phyloP scores from a whole-genome alignment of 768 basidiomycete species.

The Termitomyces bulborhizus region DNA sequence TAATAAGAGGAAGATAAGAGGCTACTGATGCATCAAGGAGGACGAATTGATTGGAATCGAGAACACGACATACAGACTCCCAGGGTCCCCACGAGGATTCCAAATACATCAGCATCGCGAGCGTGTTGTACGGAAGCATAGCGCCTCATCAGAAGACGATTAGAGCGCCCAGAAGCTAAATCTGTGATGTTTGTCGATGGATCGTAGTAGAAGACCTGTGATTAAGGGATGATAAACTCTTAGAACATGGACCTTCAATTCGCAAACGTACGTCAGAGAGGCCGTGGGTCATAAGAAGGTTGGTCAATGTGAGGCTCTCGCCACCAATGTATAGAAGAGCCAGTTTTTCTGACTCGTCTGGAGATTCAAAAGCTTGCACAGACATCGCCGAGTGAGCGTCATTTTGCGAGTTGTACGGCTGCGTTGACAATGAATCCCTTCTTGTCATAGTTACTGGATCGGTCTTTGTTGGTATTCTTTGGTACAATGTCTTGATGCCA shows the following conservation, averaged over 20 bases:
- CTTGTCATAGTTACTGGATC: conserved; percentile 2
- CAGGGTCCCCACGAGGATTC: conserved; percentile 90
- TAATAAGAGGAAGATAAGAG: conserved; percentile 81
- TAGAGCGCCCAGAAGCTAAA: conserved; percentile 64
- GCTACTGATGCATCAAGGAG: conserved; percentile 34
- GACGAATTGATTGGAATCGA: not conserved
- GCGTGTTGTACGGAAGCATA: conserved; percentile 86
- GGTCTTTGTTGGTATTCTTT: conserved; percentile 22
- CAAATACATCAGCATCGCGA: conserved; percentile 88
- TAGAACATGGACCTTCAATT: not conserved
- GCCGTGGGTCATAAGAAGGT: conserved; percentile 81
- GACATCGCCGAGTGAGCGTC: not conserved
- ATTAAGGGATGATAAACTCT: not conserved
- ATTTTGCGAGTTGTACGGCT: not conserved
- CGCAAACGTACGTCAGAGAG: conserved; percentile 41
- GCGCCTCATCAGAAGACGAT: conserved; percentile 82
- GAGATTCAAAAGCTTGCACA: conserved; percentile 3
- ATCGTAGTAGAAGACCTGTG: conserved; percentile 73
- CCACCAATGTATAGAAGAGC: conserved; percentile 59
- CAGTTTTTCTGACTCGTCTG: conserved; percentile 12
- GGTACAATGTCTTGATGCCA: conserved; percentile 28
- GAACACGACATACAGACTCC: conserved; percentile 61
- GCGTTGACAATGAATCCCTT: too few relatives aligned
- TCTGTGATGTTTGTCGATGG: conserved; percentile 41
- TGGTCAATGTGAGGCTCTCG: conserved; percentile 76